Conservation (phyloP, 73 alveolate genomes). For the Halteria grandinella region DNA sequence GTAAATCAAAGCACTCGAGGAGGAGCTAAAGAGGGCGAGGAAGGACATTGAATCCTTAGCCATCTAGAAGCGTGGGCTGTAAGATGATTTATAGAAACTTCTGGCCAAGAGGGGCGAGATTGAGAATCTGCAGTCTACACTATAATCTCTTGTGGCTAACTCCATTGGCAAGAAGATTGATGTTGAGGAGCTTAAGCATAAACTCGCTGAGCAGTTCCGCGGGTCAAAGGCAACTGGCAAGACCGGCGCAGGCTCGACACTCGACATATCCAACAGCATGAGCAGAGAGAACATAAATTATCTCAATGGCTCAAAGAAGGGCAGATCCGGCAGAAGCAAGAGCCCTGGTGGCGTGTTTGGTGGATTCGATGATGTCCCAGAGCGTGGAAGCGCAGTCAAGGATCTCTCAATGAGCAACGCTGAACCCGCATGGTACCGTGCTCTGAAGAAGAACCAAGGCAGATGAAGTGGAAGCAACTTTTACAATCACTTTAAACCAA, state of each 20-base stretch:
- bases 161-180: slow-evolving; percentile 61
- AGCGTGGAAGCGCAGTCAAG: slow-evolving; percentile 23
- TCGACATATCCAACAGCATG: not conserved
- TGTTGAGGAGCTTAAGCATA: slow-evolving; percentile 61
- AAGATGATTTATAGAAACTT: slow-evolving; percentile 65
- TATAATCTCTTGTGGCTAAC: slow-evolving; percentile 31
- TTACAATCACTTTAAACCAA: too few relatives aligned
- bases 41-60: slow-evolving; percentile 64
- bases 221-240: not conserved
- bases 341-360: too few relatives aligned
- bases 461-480: slow-evolving; percentile 19
- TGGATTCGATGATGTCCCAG: slow-evolving; percentile 28
- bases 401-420: slow-evolving; percentile 19
- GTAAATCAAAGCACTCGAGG: slow-evolving; percentile 74
- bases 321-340: slow-evolving; percentile 46
- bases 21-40: slow-evolving; percentile 65
- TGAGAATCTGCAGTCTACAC: slow-evolving; percentile 65
- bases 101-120: slow-evolving; percentile 62
- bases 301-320: slow-evolving; percentile 19
- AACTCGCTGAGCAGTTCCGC: slow-evolving; percentile 50
- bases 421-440: slow-evolving; percentile 71
- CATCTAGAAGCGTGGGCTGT: slow-evolving; percentile 61
- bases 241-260: slow-evolving; percentile 8
- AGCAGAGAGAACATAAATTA: slow-evolving; percentile 15
- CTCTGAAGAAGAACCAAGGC: slow-evolving; percentile 63